Evolutionary conservation across 352 stramenopile species (phyloP).

Genomic region (Pythium dissimile): DNA sequence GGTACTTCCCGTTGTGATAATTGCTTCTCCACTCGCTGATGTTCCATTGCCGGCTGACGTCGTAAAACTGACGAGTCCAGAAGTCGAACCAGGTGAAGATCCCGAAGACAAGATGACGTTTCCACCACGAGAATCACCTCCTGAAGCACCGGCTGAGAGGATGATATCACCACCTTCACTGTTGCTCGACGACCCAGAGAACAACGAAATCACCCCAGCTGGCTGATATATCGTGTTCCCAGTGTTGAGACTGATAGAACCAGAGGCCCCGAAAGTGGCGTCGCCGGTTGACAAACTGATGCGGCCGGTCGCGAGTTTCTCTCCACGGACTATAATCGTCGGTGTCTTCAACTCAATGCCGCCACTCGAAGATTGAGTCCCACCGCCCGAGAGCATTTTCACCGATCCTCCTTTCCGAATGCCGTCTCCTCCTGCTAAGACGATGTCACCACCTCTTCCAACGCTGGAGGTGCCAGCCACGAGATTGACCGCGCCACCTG

Average conservation of each 20-base stretch:
- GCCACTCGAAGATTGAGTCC: slow-evolving; percentile 42
- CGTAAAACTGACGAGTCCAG: not conserved
- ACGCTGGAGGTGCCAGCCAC: slow-evolving; percentile 56
- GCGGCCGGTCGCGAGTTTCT: slow-evolving; percentile 22
- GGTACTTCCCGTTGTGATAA: slow-evolving; percentile 50
- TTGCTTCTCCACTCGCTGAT: slow-evolving; percentile 38
- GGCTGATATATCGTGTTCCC: slow-evolving; percentile 26
- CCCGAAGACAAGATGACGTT: slow-evolving; percentile 15
- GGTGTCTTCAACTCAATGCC: slow-evolving; percentile 21
- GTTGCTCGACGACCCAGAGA: slow-evolving; percentile 34
- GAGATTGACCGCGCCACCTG: slow-evolving; percentile 66
- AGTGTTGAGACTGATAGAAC: slow-evolving; percentile 37
- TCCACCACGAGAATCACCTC: slow-evolving; percentile 12
- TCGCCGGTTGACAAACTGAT: slow-evolving; percentile 33
- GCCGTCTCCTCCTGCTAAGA: slow-evolving; percentile 39
- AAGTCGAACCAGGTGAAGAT: not conserved
- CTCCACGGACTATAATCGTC: too few species aligned
- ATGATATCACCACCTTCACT: slow-evolving; percentile 45
- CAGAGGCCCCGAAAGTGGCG: slow-evolving; percentile 25
- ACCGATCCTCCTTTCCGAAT: slow-evolving; percentile 50
- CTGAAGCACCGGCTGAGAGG: slow-evolving; percentile 34
- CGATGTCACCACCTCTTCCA: slow-evolving; percentile 61
- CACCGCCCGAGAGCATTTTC: slow-evolving; percentile 37
- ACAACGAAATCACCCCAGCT: slow-evolving; percentile 43
- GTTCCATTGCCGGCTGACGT: not conserved